A percentile compares a stretch with the other conserved stretches of the same genome.
phyloP scores from a whole-genome alignment of 2,329 filamentous ascomycete genomes.

The Coniella vitis region DNA sequence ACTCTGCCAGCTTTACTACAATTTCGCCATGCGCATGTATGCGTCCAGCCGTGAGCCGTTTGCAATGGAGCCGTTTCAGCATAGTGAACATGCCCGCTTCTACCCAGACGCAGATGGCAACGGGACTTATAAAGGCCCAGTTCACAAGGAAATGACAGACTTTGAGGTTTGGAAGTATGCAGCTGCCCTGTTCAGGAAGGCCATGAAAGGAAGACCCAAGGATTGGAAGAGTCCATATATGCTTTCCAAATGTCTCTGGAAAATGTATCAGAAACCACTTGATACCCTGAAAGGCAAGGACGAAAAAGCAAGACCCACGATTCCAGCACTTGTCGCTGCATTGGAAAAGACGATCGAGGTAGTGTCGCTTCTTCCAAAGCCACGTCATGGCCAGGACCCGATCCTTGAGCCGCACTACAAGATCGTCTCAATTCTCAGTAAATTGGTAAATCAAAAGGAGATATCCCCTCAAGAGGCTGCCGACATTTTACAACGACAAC shows the following conservation, averaged over 20 bases:
- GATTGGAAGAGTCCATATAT: conserved; percentile 57
- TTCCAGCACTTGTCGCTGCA: conserved; percentile 37
- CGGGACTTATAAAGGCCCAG: conserved; percentile 44
- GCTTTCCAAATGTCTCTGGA: conserved; percentile 57
- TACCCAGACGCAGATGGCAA: conserved; percentile 45
- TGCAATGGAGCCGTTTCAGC: conserved; percentile 54
- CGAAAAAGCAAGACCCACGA: conserved; percentile 28
- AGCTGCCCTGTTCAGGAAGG: conserved; percentile 48
- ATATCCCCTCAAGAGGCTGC: conserved; percentile 42
- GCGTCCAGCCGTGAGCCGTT: conserved; percentile 56
- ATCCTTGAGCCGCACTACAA: conserved; percentile 92
- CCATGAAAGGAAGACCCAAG: conserved; percentile 45
- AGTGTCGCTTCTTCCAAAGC: conserved; percentile 45
- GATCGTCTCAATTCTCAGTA: conserved; percentile 73
- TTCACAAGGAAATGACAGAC: conserved; percentile 50
- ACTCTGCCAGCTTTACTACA: conserved; percentile 52
- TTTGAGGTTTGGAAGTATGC: conserved; percentile 58
- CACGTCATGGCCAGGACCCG: conserved; percentile 58
- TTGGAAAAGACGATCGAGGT: conserved; percentile 46
- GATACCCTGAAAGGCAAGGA: conserved; percentile 40
- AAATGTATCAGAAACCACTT: conserved; percentile 49
- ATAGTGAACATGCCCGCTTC: conserved; percentile 50
- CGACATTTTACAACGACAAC: conserved; percentile 48
- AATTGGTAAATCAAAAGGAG: conserved; percentile 58
- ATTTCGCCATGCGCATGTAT: conserved; percentile 56